Evolutionary conservation across 352 stramenopile species (phyloP), one percentile per base, ranked within the genome.

Genomic region (Globisporangium megalacanthum): DNA sequence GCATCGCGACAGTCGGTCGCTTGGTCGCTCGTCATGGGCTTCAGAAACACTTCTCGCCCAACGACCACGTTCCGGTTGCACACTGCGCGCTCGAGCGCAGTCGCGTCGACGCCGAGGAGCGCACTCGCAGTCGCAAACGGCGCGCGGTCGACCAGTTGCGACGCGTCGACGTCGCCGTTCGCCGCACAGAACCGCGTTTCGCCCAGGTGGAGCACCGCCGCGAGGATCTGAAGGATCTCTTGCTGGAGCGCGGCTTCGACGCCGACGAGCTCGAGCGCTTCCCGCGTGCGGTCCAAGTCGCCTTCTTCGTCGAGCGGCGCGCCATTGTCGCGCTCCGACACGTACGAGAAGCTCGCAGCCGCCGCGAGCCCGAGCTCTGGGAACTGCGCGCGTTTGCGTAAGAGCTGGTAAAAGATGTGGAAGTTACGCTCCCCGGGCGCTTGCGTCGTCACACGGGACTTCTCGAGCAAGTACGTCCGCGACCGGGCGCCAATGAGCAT

Each of bases 401-500:
- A 61, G 29, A 71, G 82, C 50, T 98, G 85, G 68, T 98, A 98
- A 67, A 98, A 98, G 61, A 99, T 98, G 73, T 98, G 94, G 73
- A 98, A 98, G 68, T 98, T 98, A 22, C 96, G 74, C 69, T 99
- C 96, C 1, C 88, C 77, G 2, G 76, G 76, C 56, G 95, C 91
- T 65, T 99, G 95, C 35, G 89, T 88, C 25, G 97, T 97, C 45
- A 99, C 83, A 66, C 97, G 92, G 7, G 96, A 96, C 80, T 99
- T 98, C 72, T 99, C 95, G 6, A 99, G 68, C 11, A 99, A 66
- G 67, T 98, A 99, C 13, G 95, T 99, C 64, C 95, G 86, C 50
- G 97, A 97, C 61, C 95, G 96, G 53, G 93, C 93, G 31, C 95
- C 92, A 45, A 97, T 79, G 0, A 99, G 75, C 29, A 70, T 90